Conservation (phyloP, 768 basidiomycete species). For the Tricholoma terreum region DNA sequence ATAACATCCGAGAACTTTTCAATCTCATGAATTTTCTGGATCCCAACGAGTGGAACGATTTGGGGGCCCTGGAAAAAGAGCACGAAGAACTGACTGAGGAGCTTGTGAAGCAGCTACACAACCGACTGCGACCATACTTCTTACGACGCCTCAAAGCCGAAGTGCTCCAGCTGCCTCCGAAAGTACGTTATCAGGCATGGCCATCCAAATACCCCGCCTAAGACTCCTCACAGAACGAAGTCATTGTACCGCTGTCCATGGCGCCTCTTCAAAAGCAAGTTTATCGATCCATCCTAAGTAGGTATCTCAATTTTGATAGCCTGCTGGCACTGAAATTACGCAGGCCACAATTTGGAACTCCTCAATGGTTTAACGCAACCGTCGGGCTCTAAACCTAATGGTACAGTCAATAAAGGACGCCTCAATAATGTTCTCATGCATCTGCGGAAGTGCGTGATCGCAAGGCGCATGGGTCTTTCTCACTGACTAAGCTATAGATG, state of each 20-base stretch:
- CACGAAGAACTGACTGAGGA: slow-evolving; percentile 80
- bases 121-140: slow-evolving; percentile 82
- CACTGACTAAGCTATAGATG: slow-evolving; percentile 46
- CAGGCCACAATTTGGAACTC: slow-evolving; percentile 70
- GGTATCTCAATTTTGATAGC: slow-evolving; percentile 16
- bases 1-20: slow-evolving; percentile 95
- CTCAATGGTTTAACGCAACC: slow-evolving; percentile 57
- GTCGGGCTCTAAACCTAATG: slow-evolving; percentile 28
- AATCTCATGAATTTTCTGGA: slow-evolving; percentile 97
- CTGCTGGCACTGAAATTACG: slow-evolving; percentile 3
- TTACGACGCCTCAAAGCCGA: slow-evolving; percentile 91
- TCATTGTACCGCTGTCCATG: slow-evolving; percentile 90
- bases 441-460: slow-evolving; percentile 64
- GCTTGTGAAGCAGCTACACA: slow-evolving; percentile 76
- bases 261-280: slow-evolving; percentile 82
- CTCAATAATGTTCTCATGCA: slow-evolving; percentile 88
- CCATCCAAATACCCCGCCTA: background rate
- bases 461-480: background rate
- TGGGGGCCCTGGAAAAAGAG: slow-evolving; percentile 69
- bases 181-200: slow-evolving; percentile 44
- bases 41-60: slow-evolving; percentile 68
- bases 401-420: slow-evolving; percentile 44
- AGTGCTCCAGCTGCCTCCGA: slow-evolving; percentile 87
- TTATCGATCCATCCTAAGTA: slow-evolving; percentile 82
- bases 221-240: slow-evolving; percentile 63